These are phyloP conservation scores for Striga hermonthica DNA, from an alignment of 305 asterid species.

Conservation along the genomic window DNA sequence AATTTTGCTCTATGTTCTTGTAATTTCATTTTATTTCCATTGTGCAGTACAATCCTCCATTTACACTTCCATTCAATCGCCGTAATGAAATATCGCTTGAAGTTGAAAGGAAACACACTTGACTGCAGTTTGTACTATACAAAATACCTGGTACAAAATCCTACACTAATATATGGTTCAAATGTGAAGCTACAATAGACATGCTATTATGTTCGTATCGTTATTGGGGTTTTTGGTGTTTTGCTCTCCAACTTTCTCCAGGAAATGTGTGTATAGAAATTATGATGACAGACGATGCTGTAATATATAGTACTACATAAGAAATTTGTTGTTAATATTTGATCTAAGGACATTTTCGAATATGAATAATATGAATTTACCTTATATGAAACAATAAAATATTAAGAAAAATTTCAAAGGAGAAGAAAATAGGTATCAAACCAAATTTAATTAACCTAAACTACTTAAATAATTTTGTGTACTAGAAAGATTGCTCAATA, in stretches of 20 bases:
- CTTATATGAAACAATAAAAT: no score
- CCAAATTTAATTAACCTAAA: no score
- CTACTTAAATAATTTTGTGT: no score
- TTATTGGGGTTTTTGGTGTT: no score
- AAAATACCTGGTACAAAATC: no score
- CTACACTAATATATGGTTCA: no score
- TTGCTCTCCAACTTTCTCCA: no score
- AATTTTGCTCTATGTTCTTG: slow-evolving; percentile 2
- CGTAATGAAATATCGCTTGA: slow-evolving; percentile 88
- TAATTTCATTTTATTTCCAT: slow-evolving; percentile 16
- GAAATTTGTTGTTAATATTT: not conserved
- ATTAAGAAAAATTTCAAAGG: no score
- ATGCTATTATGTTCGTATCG: no score
- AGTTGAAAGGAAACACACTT: slow-evolving; percentile 64
- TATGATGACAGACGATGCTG: not conserved
- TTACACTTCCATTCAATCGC: slow-evolving; percentile 75
- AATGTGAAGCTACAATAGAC: no score
- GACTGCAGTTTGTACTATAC: slow-evolving; percentile 23
- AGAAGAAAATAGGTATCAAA: no score
- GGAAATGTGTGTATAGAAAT: no score
- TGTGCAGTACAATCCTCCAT: slow-evolving; percentile 92
- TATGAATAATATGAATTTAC: not conserved
- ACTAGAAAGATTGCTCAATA: not conserved
- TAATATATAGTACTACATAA: not conserved
- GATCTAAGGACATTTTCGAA: not conserved